A percentile compares a stretch with the other conserved stretches of the same genome.
Evolutionary conservation across 768 basidiomycete species (phyloP).

Genomic region (Podaxis pistillaris): DNA sequence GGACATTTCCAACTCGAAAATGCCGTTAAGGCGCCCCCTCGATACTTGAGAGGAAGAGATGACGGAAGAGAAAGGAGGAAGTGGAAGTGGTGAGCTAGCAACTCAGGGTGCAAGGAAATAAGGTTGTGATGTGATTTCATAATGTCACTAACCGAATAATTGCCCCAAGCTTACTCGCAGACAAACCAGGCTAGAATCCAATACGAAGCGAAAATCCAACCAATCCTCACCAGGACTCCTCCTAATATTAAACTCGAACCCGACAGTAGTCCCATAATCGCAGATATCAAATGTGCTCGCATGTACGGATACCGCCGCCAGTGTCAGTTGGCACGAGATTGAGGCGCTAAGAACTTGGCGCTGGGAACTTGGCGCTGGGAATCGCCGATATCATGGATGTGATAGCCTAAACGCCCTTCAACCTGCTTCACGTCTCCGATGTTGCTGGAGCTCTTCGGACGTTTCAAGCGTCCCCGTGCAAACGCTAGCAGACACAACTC

Average conservation of each 20-base stretch:
- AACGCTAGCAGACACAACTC: not conserved
- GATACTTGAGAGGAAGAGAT: not conserved
- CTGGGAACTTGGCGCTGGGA: not conserved
- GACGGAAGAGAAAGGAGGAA: not conserved
- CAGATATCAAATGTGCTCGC: no score
- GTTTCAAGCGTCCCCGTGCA: not conserved
- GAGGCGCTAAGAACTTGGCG: not conserved
- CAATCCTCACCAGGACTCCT: no score
- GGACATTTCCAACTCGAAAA: not conserved
- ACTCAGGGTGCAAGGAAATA: not conserved
- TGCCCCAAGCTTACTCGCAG: not conserved
- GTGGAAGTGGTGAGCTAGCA: not conserved
- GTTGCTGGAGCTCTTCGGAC: not conserved
- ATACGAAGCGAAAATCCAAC: not conserved
- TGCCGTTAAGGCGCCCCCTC: not conserved
- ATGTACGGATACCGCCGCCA: no score
- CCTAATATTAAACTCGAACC: no score
- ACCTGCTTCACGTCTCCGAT: not conserved
- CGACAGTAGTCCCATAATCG: no score
- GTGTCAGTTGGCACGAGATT: no score
- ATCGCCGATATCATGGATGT: not conserved
- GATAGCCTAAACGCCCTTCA: not conserved
- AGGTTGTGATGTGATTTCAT: slow-evolving; percentile 1
- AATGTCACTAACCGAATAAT: not conserved
- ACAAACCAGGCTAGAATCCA: not conserved